These are phyloP conservation scores for Pseudovirgaria hyperparasitica DNA, from an alignment of 2,329 filamentous ascomycete genomes.

Conservation along the genomic window DNA sequence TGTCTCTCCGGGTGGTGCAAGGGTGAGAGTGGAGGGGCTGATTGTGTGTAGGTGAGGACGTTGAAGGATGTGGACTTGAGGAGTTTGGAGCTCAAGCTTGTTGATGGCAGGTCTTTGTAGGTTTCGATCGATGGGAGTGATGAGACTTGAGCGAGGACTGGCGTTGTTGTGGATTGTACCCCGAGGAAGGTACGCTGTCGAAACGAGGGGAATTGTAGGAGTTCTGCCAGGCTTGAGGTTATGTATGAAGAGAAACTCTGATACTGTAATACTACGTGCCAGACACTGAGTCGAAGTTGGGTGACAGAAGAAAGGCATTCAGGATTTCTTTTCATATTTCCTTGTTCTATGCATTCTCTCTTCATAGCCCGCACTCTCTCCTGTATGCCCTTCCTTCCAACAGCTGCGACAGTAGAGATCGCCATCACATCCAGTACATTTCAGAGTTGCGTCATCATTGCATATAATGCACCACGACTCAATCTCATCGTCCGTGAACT, in stretches of 20 bases:
- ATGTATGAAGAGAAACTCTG: too few species aligned
- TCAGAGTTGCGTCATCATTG: conserved; percentile 61
- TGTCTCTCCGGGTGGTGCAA: background rate
- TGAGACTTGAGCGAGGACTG: too few species aligned
- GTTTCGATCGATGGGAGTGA: too few species aligned
- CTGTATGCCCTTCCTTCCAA: conserved; percentile 70
- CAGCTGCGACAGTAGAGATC: conserved; percentile 66
- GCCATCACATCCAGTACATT: conserved; percentile 57
- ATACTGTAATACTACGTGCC: too few species aligned
- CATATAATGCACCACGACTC: conserved; percentile 75
- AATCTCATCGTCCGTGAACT: conserved; percentile 54
- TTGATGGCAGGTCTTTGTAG: conserved; percentile 14
- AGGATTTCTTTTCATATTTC: conserved; percentile 35
- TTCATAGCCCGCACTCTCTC: conserved; percentile 55
- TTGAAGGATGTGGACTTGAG: conserved; percentile 16
- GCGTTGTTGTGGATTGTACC: too few species aligned
- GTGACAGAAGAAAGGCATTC: too few species aligned
- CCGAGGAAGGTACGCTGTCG: too few species aligned
- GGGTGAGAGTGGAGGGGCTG: background rate
- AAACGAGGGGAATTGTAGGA: too few species aligned
- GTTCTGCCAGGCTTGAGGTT: too few species aligned
- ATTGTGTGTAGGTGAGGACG: conserved; percentile 4
- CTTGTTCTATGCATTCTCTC: conserved; percentile 58
- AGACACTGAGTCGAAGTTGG: too few species aligned
- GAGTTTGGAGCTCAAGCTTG: conserved; percentile 11